A percentile compares a stretch with the other conserved stretches of the same genome.
phyloP scores from a whole-genome alignment of 352 stramenopile genomes.

The Pythium chondricola region DNA sequence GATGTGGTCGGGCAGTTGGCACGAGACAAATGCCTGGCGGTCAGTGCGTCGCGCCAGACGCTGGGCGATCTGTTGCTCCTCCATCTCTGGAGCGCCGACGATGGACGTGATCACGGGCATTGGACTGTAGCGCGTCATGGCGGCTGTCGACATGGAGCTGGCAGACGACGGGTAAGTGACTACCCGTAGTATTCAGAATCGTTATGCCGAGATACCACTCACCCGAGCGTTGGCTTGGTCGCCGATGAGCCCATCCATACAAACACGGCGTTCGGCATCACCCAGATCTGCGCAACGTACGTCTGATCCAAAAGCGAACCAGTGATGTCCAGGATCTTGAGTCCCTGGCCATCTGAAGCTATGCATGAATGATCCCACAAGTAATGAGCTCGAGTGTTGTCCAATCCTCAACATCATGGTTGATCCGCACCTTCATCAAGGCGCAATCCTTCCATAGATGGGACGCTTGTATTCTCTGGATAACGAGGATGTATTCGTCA shows the following conservation, averaged over 20 bases:
- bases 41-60: constrained; percentile 53
- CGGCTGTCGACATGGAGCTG: constrained; percentile 73
- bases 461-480: constrained; percentile 2
- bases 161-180: background rate
- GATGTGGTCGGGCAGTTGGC: constrained; percentile 62
- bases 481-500: background rate
- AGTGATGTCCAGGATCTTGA: constrained; percentile 38
- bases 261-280: constrained; percentile 57
- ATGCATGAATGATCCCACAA: too few relatives aligned
- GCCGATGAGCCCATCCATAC: constrained; percentile 67
- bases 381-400: too few relatives aligned
- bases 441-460: constrained; percentile 12
- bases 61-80: constrained; percentile 80
- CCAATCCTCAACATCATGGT: background rate
- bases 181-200: background rate
- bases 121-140: constrained; percentile 68
- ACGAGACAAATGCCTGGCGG: constrained; percentile 77
- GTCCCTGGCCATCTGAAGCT: background rate
- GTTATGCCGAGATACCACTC: background rate
- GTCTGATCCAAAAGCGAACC: constrained; percentile 59
- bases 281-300: constrained; percentile 69
- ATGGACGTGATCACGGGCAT: constrained; percentile 78
- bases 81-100: constrained; percentile 56
- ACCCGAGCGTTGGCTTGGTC: constrained; percentile 39
- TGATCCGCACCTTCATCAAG: constrained; percentile 12